Evolutionary conservation across 1,139 yeast genomes (phyloP), one percentile per base, ranked within the genome.

Genomic region (Arxiozyma telluris): DNA sequence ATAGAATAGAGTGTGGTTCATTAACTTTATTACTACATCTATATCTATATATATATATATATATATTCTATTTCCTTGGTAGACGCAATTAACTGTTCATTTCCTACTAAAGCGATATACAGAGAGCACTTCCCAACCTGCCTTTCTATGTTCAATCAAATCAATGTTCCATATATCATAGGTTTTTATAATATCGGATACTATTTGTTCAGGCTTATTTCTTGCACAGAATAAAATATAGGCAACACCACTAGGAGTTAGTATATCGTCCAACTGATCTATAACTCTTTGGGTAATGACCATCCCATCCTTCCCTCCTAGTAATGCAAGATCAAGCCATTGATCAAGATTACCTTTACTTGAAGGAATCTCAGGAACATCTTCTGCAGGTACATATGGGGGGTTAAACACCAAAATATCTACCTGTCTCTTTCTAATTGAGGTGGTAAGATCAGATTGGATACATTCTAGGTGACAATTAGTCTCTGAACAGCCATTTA

Each of bases 81-180:
- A 15, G 11, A 12, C 6, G 20, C 8, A 7, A 15, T 43, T 18
- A 22, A 15, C 3, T 34, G 23, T 38, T 15, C n/a, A n/a, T 18
- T 21, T 46, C 18, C 44, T 47, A 22, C 30, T 47, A 58, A 84
- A 83, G 57, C 78, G 75, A 65, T 83, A 76, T 17, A 93, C 84
- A 57, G 88, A 80, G 43, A 93, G 73, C n/a, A 87, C 93, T 69
- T 93, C 98, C 96, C 97, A 89, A 0, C 98, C 98, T 0, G 97
- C 96, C 63, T 87, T 87, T 54, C 96, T 75, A 52, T 76, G 74
- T 9, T 81, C 76, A 1, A 87, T 73, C 23, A 70, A 60, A 6
- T 73, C 73, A 0, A 79, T 81, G 0, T 54, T 54, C 94, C 95
- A 88, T 7, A 52, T 49, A 15, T 65, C 60, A n/a, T 22, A 25